Conservation (phyloP, 441 rosid species). For the Populus tomentosa region DNA sequence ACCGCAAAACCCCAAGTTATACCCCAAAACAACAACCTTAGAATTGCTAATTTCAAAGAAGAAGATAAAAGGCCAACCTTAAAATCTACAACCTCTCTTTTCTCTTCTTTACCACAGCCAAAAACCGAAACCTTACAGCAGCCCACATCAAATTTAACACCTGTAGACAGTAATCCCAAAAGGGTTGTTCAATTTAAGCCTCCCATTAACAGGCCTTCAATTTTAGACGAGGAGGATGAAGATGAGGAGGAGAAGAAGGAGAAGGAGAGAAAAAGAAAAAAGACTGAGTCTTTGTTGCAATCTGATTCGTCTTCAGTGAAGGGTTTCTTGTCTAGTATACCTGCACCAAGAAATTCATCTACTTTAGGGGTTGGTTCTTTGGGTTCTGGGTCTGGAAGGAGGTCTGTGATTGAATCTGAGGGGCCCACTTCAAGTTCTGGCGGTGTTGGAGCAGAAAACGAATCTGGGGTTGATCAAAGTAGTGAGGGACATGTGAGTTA, state of each 20-base stretch:
- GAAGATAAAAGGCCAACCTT: constrained; percentile 11
- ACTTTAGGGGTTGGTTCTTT: constrained; percentile 57
- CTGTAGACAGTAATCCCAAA: constrained; percentile 29
- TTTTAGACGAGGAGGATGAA: constrained; percentile 28
- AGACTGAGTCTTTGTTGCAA: constrained; percentile 20
- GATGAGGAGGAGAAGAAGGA: constrained; percentile 50
- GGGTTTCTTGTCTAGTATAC: constrained; percentile 70
- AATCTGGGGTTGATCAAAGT: constrained; percentile 24
- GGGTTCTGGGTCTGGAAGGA: constrained; percentile 52
- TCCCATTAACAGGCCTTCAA: constrained; percentile 33
- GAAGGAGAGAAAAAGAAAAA: constrained; percentile 27
- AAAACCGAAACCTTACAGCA: constrained; percentile 29
- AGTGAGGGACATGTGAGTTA: constrained; percentile 11
- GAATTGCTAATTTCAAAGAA: not conserved
- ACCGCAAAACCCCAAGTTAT: not conserved
- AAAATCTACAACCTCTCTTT: constrained; percentile 27
- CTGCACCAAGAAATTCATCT: constrained; percentile 65
- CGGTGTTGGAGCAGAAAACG: constrained; percentile 14
- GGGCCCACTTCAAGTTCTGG: constrained; percentile 23
- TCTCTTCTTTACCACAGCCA: constrained; percentile 67
- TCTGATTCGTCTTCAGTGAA: constrained; percentile 41
- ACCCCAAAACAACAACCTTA: not conserved
- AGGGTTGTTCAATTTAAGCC: constrained; percentile 71
- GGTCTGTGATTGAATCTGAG: constrained; percentile 55
- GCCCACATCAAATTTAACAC: constrained; percentile 6